phyloP scores from a whole-genome alignment of 2,329 filamentous ascomycete species.

The Aspergillus luchuensis region DNA sequence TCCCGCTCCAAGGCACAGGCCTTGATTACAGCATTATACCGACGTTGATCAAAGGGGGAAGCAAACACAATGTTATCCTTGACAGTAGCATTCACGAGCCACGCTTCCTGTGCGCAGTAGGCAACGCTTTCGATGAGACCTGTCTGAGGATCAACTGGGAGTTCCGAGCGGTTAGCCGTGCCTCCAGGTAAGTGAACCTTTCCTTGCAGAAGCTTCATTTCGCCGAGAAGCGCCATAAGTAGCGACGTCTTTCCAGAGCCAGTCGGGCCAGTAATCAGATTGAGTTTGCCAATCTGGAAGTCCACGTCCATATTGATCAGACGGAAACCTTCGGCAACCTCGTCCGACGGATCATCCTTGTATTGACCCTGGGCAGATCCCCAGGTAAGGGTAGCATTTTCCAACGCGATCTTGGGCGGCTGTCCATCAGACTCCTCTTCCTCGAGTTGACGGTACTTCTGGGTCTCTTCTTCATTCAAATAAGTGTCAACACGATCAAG shows the following conservation, averaged over 20 bases:
- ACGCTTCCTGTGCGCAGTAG: slow-evolving; percentile 95
- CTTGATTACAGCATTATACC: slow-evolving; percentile 84
- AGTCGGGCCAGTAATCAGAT: slow-evolving; percentile 89
- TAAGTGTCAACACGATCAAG: slow-evolving; percentile 96
- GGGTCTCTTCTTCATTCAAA: slow-evolving; percentile 87
- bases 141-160: slow-evolving; percentile 78
- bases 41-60: slow-evolving; percentile 73
- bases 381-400: slow-evolving; percentile 86
- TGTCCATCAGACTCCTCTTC: slow-evolving; percentile 70
- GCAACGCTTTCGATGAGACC: slow-evolving; percentile 88
- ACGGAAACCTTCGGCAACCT: slow-evolving; percentile 74
- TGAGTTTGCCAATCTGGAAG: slow-evolving; percentile 83
- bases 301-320: slow-evolving; percentile 80
- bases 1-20: slow-evolving; percentile 91
- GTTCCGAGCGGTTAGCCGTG: slow-evolving; percentile 75
- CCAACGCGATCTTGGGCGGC: slow-evolving; percentile 78
- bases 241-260: slow-evolving; percentile 95
- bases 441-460: slow-evolving; percentile 86
- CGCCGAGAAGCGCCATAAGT: slow-evolving; percentile 91
- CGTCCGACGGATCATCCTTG: slow-evolving; percentile 60
- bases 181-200: slow-evolving; percentile 83
- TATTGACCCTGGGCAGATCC: slow-evolving; percentile 60
- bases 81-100: slow-evolving; percentile 94
- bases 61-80: slow-evolving; percentile 95
- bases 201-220: slow-evolving; percentile 87